These are phyloP conservation scores for Sporobolomyces roseus DNA, from an alignment of 768 basidiomycete species.

Conservation along the genomic window DNA sequence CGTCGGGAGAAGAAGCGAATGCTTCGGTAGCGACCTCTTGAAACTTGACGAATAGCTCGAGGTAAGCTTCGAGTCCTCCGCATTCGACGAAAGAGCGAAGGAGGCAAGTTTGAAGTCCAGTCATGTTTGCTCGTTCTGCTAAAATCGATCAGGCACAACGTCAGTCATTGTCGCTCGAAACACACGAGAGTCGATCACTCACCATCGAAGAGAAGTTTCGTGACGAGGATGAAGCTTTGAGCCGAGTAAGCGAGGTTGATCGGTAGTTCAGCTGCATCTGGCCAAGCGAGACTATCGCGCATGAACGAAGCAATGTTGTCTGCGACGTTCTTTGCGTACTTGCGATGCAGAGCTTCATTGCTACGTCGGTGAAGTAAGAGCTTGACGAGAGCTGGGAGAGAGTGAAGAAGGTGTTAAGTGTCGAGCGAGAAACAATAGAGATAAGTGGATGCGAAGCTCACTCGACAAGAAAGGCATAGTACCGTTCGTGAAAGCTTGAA, in stretches of 20 bases:
- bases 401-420: not conserved
- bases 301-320: conserved; percentile 67
- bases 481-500: conserved; percentile 68
- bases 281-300: conserved; percentile 56
- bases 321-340: conserved; percentile 56
- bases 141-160: no score
- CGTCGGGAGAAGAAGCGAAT: conserved; percentile 53
- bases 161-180: no score
- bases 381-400: conserved; percentile 67
- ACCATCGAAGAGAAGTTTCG: conserved; percentile 59
- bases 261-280: conserved; percentile 50
- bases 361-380: conserved; percentile 73
- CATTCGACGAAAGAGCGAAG: conserved; percentile 67
- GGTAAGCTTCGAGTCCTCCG: conserved; percentile 68
- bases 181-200: no score
- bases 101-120: conserved; percentile 75
- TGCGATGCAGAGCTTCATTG: conserved; percentile 57
- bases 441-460: conserved; percentile 6
- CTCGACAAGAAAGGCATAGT: conserved; percentile 83
- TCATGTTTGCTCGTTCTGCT: conserved; percentile 70
- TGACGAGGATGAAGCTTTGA: conserved; percentile 57
- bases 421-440: not conserved
- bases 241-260: conserved; percentile 57
- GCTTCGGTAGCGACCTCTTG: conserved; percentile 60
- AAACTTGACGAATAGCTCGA: conserved; percentile 59